phyloP scores from a whole-genome alignment of 1,284 basidiomycete species.

The Cerrena zonata region DNA sequence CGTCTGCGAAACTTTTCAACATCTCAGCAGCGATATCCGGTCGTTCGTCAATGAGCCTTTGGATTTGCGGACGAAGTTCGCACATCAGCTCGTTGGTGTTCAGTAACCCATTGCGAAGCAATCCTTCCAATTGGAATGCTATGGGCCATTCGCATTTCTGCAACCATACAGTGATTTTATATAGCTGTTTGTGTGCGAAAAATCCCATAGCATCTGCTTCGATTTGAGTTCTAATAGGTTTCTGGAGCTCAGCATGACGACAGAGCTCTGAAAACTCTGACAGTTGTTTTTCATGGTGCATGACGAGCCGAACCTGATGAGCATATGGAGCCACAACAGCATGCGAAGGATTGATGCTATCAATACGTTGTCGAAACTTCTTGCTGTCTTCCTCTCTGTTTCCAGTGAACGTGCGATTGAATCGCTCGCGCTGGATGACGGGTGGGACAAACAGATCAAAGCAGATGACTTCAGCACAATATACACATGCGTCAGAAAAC shows the following conservation, averaged over 20 bases:
- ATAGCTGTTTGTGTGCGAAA: conserved; percentile 43
- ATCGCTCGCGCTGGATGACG: conserved; percentile 52
- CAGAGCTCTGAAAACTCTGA: conserved; percentile 48
- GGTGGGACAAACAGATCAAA: conserved; percentile 61
- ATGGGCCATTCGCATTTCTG: conserved; percentile 47
- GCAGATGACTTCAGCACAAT: conserved; percentile 44
- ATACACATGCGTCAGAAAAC: conserved; percentile 3
- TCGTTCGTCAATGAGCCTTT: conserved; percentile 32
- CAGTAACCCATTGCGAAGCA: conserved; percentile 54
- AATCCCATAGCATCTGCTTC: conserved; percentile 45
- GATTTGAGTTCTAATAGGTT: conserved; percentile 33
- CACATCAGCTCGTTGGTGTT: conserved; percentile 48
- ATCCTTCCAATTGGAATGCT: conserved; percentile 65
- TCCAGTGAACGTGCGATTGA: conserved; percentile 46
- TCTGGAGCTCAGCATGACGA: conserved; percentile 42
- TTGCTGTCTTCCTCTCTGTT: conserved; percentile 30
- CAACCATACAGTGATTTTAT: conserved; percentile 39
- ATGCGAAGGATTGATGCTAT: conserved; percentile 50
- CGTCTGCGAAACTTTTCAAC: conserved; percentile 47
- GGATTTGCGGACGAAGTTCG: conserved; percentile 39
- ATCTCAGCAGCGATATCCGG: conserved; percentile 35
- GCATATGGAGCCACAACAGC: conserved; percentile 55
- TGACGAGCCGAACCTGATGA: conserved; percentile 56
- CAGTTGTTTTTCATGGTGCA: conserved; percentile 40
- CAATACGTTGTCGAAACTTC: conserved; percentile 51